phyloP scores from a whole-genome alignment of 257 asterid genomes.

The Solanum medicagineum region DNA sequence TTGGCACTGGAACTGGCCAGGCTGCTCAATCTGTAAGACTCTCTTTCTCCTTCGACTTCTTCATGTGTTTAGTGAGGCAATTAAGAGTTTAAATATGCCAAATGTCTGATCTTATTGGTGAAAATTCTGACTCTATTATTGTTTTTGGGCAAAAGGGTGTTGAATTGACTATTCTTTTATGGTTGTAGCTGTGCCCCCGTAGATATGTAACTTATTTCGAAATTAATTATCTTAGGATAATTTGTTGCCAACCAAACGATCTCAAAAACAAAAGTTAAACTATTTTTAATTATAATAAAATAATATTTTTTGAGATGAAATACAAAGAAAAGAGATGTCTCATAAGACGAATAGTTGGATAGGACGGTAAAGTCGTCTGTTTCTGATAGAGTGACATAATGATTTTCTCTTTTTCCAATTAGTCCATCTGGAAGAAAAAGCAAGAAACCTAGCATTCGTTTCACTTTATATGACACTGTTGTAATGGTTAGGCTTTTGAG shows the following conservation, averaged over 20 bases:
- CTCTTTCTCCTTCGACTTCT: not conserved
- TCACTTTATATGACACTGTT: not conserved
- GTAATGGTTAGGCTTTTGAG: too few relatives aligned
- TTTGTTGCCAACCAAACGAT: too few relatives aligned
- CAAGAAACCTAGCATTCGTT: not conserved
- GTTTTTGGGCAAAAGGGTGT: not conserved
- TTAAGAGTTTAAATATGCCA: not conserved
- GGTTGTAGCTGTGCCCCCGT: too few relatives aligned
- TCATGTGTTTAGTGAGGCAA: not conserved
- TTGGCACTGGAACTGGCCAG: conserved; percentile 5
- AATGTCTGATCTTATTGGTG: not conserved
- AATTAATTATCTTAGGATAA: too few relatives aligned
- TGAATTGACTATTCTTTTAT: not conserved
- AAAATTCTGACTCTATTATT: not conserved
- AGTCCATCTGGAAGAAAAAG: not conserved
- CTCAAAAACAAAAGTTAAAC: too few relatives aligned
- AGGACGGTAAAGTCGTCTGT: not conserved
- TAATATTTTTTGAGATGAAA: too few relatives aligned
- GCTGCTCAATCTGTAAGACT: conserved; percentile 1
- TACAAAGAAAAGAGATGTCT: too few relatives aligned
- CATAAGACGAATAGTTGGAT: not conserved
- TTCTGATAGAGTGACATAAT: not conserved
- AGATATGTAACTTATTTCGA: too few relatives aligned
- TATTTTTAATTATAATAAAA: too few relatives aligned
- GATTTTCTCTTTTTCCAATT: not conserved